Base-by-base conservation (phyloP, 345 rosid species). In the Sonneratia alba region DNA sequence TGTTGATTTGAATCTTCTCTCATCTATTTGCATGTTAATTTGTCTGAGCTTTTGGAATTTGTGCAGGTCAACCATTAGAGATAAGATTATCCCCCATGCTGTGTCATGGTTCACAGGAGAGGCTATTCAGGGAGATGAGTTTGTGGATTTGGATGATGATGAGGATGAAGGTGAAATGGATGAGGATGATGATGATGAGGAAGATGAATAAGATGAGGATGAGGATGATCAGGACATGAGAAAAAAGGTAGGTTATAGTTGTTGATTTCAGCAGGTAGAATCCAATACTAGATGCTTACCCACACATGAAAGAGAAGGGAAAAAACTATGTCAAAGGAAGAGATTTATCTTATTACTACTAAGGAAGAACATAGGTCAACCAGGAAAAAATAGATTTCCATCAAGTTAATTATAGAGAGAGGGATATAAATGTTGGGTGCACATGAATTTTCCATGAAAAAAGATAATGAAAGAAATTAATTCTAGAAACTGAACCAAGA, bases 71-170 rank as follows among this genome's bases (percentile, higher is more conserved):
- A 92, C 96, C 36, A 88, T 96, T 70, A 87, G 87, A 75, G 97
- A 91, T 43, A 89, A 91, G 78, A 87, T 96, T 72, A 91, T 92
- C 45, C 87, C 99, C 1, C 98, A 88, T 77, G 98, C 98, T 56
- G 97, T 96, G 49, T 92, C 96, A 67, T 96, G 98, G 98, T 96
- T 76, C 79, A 96, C 97, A 0, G 99, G 99, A 22, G 99, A 96
- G 83, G 98, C 98, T 67, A 80, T 86, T 22, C 82, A 81, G 19
- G 90, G 82, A 11, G 94, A 89, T 56, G 97, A 88, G 36, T 78
- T 90, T 15, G 83, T 55, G 53, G 79, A 69, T 47, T 80, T 79
- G 9, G 83, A 73, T 40, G 76, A 80, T 19, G 96, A 86, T 2
- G 70, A 80, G 19, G 97, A 84, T 0, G 92, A 86, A 0, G 91